Conservation (phyloP, 495 filamentous ascomycete genomes). For the Cercophora samala region DNA sequence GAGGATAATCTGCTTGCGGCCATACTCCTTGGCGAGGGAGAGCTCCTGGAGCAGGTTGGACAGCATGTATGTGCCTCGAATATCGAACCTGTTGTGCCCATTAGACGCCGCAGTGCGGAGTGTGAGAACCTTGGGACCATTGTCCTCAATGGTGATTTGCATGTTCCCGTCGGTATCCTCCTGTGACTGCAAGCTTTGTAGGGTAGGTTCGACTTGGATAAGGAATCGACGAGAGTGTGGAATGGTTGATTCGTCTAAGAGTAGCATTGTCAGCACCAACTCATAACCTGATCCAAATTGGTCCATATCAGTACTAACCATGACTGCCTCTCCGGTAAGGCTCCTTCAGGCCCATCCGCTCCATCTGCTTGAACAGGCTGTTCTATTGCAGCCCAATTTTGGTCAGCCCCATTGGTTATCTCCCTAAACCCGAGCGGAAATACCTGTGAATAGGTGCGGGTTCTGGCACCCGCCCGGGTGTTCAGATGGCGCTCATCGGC, state of each 20-base stretch:
- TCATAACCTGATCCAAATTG: background rate
- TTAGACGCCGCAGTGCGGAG: conserved; percentile 82
- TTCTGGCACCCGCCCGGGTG: conserved; percentile 39
- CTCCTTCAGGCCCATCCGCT: conserved; percentile 41
- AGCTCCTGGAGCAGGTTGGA: conserved; percentile 94
- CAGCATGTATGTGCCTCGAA: conserved; percentile 92
- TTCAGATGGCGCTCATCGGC: conserved; percentile 45
- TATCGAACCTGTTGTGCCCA: conserved; percentile 76
- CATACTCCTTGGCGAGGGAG: conserved; percentile 80
- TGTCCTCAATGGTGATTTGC: conserved; percentile 96
- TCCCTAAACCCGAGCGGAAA: background rate
- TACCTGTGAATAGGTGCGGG: conserved; percentile 49
- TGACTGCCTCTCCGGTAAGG: conserved; percentile 50
- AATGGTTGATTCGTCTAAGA: conserved; percentile 44
- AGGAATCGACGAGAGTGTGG: conserved; percentile 65
- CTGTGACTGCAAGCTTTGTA: conserved; percentile 64
- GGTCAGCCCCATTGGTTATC: conserved; percentile 21
- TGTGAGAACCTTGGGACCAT: conserved; percentile 83
- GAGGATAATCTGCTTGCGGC: conserved; percentile 77
- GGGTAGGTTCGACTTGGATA: conserved; percentile 71
- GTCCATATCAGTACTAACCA: conserved; percentile 30
- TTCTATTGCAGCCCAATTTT: conserved; percentile 30
- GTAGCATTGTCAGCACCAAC: conserved; percentile 2
- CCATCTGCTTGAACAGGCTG: conserved; percentile 43
- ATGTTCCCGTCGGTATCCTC: conserved; percentile 90